Percentiles rank a stretch among this genome's conserved stretches.
These are phyloP conservation scores for Symbiodinium natans DNA, from an alignment of 73 alveolate genomes.

Conservation along the genomic window DNA sequence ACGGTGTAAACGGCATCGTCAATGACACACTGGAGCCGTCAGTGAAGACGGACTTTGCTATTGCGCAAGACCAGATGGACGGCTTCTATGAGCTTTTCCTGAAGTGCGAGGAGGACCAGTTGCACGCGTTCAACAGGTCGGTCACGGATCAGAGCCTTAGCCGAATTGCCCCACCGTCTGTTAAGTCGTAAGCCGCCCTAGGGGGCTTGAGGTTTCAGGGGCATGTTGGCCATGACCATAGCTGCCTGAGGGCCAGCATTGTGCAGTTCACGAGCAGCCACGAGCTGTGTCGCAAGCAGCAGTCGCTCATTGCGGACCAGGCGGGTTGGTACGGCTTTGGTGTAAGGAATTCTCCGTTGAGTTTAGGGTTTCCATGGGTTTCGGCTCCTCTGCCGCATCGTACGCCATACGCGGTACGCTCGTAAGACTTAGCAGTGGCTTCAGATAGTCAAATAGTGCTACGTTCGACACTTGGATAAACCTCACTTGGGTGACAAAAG, in stretches of 20 bases:
- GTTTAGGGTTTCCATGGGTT: no score
- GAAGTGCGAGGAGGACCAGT: constrained; percentile 21
- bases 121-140: background rate
- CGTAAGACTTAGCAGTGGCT: no score
- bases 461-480: no score
- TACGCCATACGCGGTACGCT: no score
- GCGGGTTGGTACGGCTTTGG: background rate
- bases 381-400: no score
- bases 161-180: background rate
- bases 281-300: constrained; percentile 10
- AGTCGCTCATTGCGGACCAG: background rate
- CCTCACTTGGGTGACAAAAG: no score
- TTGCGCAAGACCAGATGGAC: constrained; percentile 45
- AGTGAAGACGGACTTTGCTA: constrained; percentile 36
- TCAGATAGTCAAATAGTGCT: no score
- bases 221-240: no score
- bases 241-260: background rate
- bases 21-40: constrained; percentile 63
- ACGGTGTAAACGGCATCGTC: constrained; percentile 50
- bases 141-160: background rate
- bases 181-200: no score
- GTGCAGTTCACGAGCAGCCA: background rate
- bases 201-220: no score
- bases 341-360: no score
- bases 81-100: constrained; percentile 75